phyloP scores from a whole-genome alignment of 139 green algal genomes.

The Chlorella sp. region DNA sequence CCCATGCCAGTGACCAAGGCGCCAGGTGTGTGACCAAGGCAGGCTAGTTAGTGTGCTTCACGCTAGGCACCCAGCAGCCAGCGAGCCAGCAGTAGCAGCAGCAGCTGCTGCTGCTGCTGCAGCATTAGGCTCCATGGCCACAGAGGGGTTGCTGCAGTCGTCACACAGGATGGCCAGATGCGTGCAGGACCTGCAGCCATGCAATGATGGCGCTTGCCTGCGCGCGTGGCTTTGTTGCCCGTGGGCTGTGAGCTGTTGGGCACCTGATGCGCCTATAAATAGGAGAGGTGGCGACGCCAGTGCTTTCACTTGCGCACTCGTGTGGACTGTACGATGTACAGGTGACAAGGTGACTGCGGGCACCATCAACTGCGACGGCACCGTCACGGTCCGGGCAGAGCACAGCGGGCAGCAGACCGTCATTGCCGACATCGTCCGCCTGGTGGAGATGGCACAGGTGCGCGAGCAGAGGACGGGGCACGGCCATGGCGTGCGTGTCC shows the following conservation, averaged over 20 bases:
- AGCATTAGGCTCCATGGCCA: too few species aligned
- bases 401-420: conserved; percentile 67
- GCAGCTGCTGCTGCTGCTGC: too few species aligned
- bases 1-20: conserved; percentile 70
- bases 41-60: not conserved
- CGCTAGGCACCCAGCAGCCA: too few species aligned
- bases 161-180: not conserved
- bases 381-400: conserved; percentile 54
- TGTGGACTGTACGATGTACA: too few species aligned
- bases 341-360: conserved; percentile 68
- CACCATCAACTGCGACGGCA: conserved; percentile 80
- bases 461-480: too few species aligned
- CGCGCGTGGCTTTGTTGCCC: not conserved
- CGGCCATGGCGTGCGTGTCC: too few species aligned
- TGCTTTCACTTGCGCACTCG: too few species aligned
- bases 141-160: too few species aligned
- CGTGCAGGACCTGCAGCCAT: not conserved
- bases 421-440: conserved; percentile 76
- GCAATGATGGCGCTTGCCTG: not conserved
- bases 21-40: conserved; percentile 15
- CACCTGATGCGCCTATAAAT: too few species aligned
- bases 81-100: too few species aligned
- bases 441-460: conserved; percentile 71
- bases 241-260: too few species aligned
- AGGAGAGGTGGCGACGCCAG: too few species aligned